These are phyloP conservation scores for Rhododendron simsii DNA, from an alignment of 148 eudicot genomes.

Conservation along the genomic window DNA sequence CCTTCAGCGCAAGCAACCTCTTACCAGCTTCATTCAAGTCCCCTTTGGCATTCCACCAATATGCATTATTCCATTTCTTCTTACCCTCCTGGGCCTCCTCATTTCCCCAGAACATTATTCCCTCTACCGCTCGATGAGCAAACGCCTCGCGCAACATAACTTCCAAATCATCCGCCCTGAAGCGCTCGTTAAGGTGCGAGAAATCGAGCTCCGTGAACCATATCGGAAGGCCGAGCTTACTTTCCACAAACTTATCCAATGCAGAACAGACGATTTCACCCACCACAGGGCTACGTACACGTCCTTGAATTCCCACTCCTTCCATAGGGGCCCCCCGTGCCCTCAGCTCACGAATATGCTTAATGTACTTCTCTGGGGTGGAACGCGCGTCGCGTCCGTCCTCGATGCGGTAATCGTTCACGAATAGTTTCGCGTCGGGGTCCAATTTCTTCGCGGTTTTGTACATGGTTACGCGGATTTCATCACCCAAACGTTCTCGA, in stretches of 20 bases:
- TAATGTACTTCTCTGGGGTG: constrained; percentile 67
- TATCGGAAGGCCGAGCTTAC: constrained; percentile 73
- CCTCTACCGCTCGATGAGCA: constrained; percentile 89
- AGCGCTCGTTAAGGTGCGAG: constrained; percentile 56
- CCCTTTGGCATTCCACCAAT: constrained; percentile 79
- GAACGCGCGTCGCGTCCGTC: constrained; percentile 64
- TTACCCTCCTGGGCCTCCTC: constrained; percentile 53
- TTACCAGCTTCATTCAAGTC: constrained; percentile 80
- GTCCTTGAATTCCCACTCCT: constrained; percentile 93
- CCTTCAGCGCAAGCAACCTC: constrained; percentile 52
- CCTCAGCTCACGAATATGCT: constrained; percentile 58
- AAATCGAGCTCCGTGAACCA: constrained; percentile 97
- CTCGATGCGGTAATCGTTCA: constrained; percentile 85
- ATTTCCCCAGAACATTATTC: constrained; percentile 86
- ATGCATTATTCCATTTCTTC: constrained; percentile 63
- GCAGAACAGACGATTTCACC: constrained; percentile 74
- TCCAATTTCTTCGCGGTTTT: constrained; percentile 68
- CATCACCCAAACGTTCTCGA: constrained; percentile 64
- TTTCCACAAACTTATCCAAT: constrained; percentile 48
- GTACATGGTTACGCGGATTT: constrained; percentile 67
- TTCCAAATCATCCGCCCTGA: constrained; percentile 82
- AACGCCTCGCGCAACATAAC: constrained; percentile 84
- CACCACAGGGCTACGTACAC: constrained; percentile 57
- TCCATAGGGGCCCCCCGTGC: constrained; percentile 85
- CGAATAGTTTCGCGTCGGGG: constrained; percentile 56